These are phyloP conservation scores for Neurospora sp. DNA, from an alignment of 495 filamentous ascomycete species.

Conservation along the genomic window DNA sequence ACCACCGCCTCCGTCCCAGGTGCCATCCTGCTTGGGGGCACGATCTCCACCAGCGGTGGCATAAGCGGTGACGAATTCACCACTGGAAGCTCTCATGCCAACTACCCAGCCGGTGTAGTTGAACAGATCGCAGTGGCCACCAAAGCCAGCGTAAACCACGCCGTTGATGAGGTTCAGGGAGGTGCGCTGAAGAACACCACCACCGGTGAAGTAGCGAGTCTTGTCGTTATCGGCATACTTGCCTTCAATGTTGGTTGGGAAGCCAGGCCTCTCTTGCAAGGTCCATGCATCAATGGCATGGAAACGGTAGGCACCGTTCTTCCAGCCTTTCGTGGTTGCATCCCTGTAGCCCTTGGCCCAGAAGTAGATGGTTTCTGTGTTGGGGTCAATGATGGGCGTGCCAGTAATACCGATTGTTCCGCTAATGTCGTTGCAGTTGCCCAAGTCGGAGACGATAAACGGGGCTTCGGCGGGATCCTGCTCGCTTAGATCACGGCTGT, in stretches of 20 bases:
- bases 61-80: conserved; percentile 5
- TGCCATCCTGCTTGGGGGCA: conserved; percentile 13
- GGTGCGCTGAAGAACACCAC: conserved; percentile 25
- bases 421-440: conserved; percentile 10
- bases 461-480: conserved; percentile 8
- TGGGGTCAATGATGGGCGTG: conserved; percentile 28
- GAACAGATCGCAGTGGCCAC: conserved; percentile 25
- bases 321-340: conserved; percentile 17
- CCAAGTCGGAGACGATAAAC: conserved; percentile 11
- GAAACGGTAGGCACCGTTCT: conserved; percentile 21
- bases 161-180: conserved; percentile 25
- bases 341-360: conserved; percentile 31
- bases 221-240: conserved; percentile 22
- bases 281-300: conserved; percentile 28
- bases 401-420: conserved; percentile 26
- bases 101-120: conserved; percentile 23
- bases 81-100: conserved; percentile 15
- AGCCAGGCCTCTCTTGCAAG: conserved; percentile 21
- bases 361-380: conserved; percentile 29
- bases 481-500: conserved; percentile 4
- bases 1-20: conserved; percentile 12
- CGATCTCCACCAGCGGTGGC: conserved; percentile 5
- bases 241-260: conserved; percentile 22
- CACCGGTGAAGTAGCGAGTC: conserved; percentile 25
- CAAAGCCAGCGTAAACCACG: conserved; percentile 31